Base-by-base conservation (phyloP, 2,329 filamentous ascomycete genomes). In the Cylindrodendrum hubeiense region DNA sequence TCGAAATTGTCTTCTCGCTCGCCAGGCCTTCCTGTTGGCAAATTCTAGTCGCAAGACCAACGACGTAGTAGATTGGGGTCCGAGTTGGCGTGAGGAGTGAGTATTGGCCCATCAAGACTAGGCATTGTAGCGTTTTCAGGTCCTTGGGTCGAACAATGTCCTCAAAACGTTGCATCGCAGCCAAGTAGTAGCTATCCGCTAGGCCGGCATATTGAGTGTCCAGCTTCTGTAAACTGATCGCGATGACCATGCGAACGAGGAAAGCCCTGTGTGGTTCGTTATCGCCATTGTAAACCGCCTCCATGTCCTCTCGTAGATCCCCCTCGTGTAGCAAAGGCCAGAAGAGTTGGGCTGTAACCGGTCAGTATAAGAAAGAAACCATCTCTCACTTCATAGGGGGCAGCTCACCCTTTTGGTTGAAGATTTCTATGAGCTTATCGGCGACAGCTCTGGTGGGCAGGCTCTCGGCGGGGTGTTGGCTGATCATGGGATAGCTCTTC, bases 151-250 rank as follows among this genome's bases (percentile, higher is more conserved):
- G 90, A 59, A 98, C 87, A 12, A 97, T 90, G 3, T 90, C 89
- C 78, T 98, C 93, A 66, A 98, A 90, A 73, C 91, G 91, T 67
- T 91, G 90, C 82, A 98, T 90, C 5, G 95, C 95, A 24, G 95
- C 93, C 22, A 98, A 86, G 75, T 98, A 98, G 81, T 97, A 98
- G 76, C 94, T 95, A 79, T 98, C 95, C 30, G 96, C 95, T 28
- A 98, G 84, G 24, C 95, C 95, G n/a, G 95, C 94, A 78, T 96
- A 98, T 69, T 93, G 90, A 0, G 91, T 89, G 76, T 95, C 93
- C 74, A 98, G 86, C 79, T 97, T 97, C 79, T 98, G 95, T 79
- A 98, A 88, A 77, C 94, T 95, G 75, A 98, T 97, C 30, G 96
- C 95, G 75, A 98, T 90, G 57, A 98, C 93, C 89, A 98, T 95